Evolutionary conservation across 2,329 filamentous ascomycete genomes (phyloP), one percentile per base, ranked within the genome.

Genomic region (Xylaria hypoxylon): DNA sequence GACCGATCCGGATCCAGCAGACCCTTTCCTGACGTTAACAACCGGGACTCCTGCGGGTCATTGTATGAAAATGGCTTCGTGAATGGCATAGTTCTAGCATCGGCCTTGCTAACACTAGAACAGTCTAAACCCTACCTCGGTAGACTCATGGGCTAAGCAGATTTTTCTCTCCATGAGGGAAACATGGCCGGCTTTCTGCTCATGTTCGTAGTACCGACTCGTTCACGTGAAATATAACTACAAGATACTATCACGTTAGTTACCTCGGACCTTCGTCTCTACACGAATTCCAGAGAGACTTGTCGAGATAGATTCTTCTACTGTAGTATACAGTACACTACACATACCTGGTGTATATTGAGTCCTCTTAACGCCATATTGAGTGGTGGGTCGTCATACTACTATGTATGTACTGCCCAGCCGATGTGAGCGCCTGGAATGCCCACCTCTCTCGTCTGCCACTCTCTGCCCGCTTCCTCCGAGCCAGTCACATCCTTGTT

Each of bases 401-500:
- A 33, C n/a, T n/a, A n/a, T n/a, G n/a, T n/a, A n/a, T n/a, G n/a
- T 68, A 63, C 59, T 53, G 63, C 62, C 70, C 57, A 68, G 67
- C 68, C 56, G 60, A 69, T 64, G 60, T 64, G 51, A 68, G 62
- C 62, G 64, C 59, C 63, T 68, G 66, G 68, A 64, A 64, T 62
- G 64, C 38, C 64, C 64, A 64, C 64, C 61, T 72, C 64, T 70
- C 65, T 67, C 59, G 52, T 31, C 40, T 50, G 33, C 52, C 61
- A 71, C 68, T 72, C 57, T 52, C 61, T 57, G 67, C 72, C 72
- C 74, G 70, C 59, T 59, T 64, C 55, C 66, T 70, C 68, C 64
- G 64, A 71, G 67, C 70, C 65, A 71, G 56, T 71, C 58, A 63
- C 64, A 68, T 64, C 72, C 72, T 72, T 74, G 73, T 70, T 70